Percentiles rank a stretch among this genome's conserved stretches.
Evolutionary conservation across 1,139 yeast genomes (phyloP).

Genomic region (Sugiyamaella japonica): DNA sequence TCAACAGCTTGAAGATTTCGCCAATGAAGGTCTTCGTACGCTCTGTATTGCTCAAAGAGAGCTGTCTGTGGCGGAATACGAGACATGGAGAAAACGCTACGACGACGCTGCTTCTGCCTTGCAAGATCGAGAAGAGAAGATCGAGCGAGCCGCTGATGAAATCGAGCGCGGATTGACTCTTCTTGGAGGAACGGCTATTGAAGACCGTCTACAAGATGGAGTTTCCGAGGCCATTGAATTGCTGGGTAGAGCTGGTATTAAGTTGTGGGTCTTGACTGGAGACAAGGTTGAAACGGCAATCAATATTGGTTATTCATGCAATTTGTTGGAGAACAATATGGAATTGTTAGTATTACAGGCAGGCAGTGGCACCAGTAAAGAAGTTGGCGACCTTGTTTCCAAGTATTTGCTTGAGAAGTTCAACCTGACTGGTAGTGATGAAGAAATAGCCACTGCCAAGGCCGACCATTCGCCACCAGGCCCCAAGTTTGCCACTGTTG

Average conservation of each 20-base stretch:
- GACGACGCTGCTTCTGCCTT: slow-evolving; percentile 71
- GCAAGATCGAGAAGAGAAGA: slow-evolving; percentile 69
- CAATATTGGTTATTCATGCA: slow-evolving; percentile 94
- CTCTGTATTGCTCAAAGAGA: slow-evolving; percentile 86
- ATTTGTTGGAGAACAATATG: slow-evolving; percentile 81
- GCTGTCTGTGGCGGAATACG: slow-evolving; percentile 58
- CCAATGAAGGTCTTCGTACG: slow-evolving; percentile 94
- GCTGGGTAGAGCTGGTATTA: slow-evolving; percentile 83
- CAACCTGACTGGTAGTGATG: slow-evolving; percentile 58
- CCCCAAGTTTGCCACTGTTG: slow-evolving; percentile 74
- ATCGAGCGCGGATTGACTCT: slow-evolving; percentile 70
- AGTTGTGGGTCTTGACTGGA: slow-evolving; percentile 94
- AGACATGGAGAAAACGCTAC: slow-evolving; percentile 66
- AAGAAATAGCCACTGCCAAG: slow-evolving; percentile 59
- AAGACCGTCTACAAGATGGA: slow-evolving; percentile 90
- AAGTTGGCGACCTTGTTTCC: slow-evolving; percentile 56
- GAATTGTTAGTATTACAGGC: slow-evolving; percentile 68
- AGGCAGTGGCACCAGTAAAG: slow-evolving; percentile 29
- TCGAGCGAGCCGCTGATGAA: slow-evolving; percentile 74
- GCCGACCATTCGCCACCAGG: slow-evolving; percentile 75
- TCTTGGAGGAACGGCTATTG: slow-evolving; percentile 95
- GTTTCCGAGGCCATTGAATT: slow-evolving; percentile 89
- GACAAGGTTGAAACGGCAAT: slow-evolving; percentile 96
- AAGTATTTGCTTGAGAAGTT: slow-evolving; percentile 63
- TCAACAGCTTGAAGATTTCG: slow-evolving; percentile 79